Base-by-base conservation (phyloP, 2,329 filamentous ascomycete genomes). In the Arthrobotrys sinensis region DNA sequence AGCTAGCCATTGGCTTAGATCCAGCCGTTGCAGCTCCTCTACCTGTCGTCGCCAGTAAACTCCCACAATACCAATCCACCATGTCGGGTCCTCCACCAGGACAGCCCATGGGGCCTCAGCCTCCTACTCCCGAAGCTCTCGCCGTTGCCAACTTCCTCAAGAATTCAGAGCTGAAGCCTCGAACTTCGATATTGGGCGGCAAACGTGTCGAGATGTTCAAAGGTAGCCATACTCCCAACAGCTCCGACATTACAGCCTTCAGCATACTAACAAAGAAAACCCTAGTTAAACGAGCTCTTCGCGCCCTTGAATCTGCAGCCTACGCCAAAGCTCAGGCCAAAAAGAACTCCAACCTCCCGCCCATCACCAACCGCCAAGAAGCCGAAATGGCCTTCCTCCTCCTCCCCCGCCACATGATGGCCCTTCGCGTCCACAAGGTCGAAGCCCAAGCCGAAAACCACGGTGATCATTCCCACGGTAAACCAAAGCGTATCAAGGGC, bases 151-250 rank as follows among this genome's bases (percentile, higher is more conserved):
- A 93, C 83, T 99, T 97, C 85, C 86, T 99, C 76, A 90, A 91
- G 81, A 85, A 88, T 75, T 94, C 97, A 85, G 90, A 96, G 76
- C 86, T 99, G 80, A 99, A 99, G 88, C 88, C 89, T 16, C 89
- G 96, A 80, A 97, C 94, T 16, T 95, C 93, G 84, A 96, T 99
- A 80, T 89, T 98, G 80, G 94, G 97, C 81, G 96, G 96, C 82
- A 94, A 97, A 88, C 90, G 96, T 82, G 98, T 97, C 86, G 95
- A 99, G 81, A 96, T 99, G 93, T 98, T 99, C 85, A 92, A 91
- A 88, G 94, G 93, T 95, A 87, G 62, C 83, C n/a, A 62, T 32
- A 28, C 11, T 32, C 28, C 4, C 8, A 40, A 50, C 14, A 32
- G 32, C 11, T 45, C 24, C 32, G 3, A 12, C 36, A 38, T 46